Base-by-base conservation (phyloP, 192 early-diverging fungal species). In the Coemansia reversa region DNA sequence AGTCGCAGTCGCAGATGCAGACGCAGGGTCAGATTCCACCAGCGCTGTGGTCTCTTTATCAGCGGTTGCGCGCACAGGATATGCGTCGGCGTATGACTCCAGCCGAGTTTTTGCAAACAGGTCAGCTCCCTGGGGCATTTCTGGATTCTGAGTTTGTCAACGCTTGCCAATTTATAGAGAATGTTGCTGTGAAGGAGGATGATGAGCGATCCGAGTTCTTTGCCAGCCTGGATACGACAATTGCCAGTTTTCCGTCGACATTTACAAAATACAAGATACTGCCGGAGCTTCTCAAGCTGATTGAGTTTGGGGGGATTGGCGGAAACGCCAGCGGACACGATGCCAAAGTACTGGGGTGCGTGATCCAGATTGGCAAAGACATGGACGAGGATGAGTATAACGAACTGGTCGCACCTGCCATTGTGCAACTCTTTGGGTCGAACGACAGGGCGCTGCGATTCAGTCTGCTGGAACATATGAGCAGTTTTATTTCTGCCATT, bases 261-360 rank as follows among this genome's bases (percentile, higher is more conserved):
- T 97, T 95, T 74, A 89, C 86, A 65, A 93, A 89, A 58, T 88
- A 94, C 84, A 98, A 98, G 79, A 89, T 98, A 33, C 80, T 96
- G 72, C 95, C 95, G 0, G 94, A 95, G 69, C 83, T 98, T 22
- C 82, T 94, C 20, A 89, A 94, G 25, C 79, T 89, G 7, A 83
- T 93, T 60, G 92, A 92, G 65, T 94, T 86, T 74, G 92, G 90
- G 35, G 86, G 88, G 51, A 84, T 84, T 23, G 89, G 87, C 28
- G 35, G 49, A 27, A 27, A 3, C 27, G 27, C 2, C 60, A 19
- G 53, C 23, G 60, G 50, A 14, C 48, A 28, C 28, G 91, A 87
- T 12, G 84, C 90, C 39, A 92, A 87, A 55, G 90, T 89, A 0
- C 74, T 93, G 9, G 69, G 70, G 57, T 89, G 91, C 1, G 92